phyloP scores from a whole-genome alignment of 176 grass and related monocot species.

The Elymus sibiricus region DNA sequence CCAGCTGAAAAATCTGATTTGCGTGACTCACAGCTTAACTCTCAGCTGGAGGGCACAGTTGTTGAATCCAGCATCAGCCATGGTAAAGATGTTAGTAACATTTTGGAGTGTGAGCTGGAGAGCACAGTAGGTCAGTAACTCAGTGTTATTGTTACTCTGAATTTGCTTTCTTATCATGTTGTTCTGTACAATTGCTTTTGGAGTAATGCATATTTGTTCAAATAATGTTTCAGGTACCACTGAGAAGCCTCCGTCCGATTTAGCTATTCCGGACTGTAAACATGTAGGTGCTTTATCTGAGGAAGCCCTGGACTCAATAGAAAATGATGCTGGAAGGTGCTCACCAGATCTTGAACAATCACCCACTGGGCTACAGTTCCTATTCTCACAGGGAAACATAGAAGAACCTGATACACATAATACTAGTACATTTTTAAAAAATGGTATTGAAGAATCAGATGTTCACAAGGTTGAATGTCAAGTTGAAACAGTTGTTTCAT shows the following conservation, averaged over 20 bases:
- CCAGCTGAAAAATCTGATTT: constrained; percentile 16
- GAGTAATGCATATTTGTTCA: neutral
- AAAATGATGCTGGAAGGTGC: constrained; percentile 26
- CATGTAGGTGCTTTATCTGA: neutral
- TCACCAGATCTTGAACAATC: constrained; percentile 19
- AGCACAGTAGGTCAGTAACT: constrained; percentile 11
- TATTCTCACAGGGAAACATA: constrained; percentile 1
- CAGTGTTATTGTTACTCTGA: neutral
- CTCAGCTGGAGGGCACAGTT: neutral
- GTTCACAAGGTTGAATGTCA: neutral
- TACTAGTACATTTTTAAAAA: neutral
- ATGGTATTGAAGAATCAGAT: neutral
- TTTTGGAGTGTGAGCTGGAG: neutral
- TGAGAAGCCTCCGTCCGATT: neutral
- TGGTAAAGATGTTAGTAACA: neutral
- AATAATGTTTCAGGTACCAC: constrained; percentile 11
- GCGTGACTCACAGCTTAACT: constrained; percentile 15
- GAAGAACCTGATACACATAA: neutral
- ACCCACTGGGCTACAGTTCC: constrained; percentile 14
- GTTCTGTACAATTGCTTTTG: constrained; percentile 1
- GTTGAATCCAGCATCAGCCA: neutral
- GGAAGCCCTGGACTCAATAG: neutral
- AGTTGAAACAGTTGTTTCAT: neutral
- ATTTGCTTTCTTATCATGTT: neutral
- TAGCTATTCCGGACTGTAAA: constrained; percentile 1